A percentile compares a stretch with the other conserved stretches of the same genome.
Conservation (phyloP, 2,329 filamentous ascomycete genomes). For the Sordariomycetes sp. region DNA sequence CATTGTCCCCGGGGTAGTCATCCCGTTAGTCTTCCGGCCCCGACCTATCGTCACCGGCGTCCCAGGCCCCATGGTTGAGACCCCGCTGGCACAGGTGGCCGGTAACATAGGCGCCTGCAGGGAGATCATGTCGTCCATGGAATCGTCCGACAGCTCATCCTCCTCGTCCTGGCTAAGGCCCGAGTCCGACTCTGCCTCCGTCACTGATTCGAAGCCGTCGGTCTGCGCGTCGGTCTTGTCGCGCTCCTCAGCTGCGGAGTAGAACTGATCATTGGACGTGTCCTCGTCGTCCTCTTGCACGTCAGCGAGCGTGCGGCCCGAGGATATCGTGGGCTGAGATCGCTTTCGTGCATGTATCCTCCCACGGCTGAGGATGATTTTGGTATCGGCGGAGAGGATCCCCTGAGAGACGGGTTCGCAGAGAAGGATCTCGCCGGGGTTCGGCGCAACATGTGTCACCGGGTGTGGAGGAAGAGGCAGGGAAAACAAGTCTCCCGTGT, state of each 20-base stretch:
- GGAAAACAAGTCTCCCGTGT: slow-evolving; percentile 66
- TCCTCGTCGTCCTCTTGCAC: slow-evolving; percentile 57
- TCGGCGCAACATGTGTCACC: slow-evolving; percentile 71
- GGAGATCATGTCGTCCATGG: slow-evolving; percentile 86
- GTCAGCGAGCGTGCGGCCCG: slow-evolving; percentile 43
- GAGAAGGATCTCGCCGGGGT: slow-evolving; percentile 77
- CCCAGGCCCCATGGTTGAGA: slow-evolving; percentile 67
- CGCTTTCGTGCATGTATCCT: slow-evolving; percentile 40
- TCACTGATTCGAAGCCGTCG: slow-evolving; percentile 39
- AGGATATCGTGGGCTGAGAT: slow-evolving; percentile 29
- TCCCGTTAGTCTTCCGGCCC: slow-evolving; percentile 53
- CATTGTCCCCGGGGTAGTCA: slow-evolving; percentile 54
- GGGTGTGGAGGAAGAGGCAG: slow-evolving; percentile 74
- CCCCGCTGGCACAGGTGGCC: slow-evolving; percentile 62
- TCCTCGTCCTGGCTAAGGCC: slow-evolving; percentile 55
- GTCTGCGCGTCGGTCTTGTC: slow-evolving; percentile 42
- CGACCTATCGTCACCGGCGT: slow-evolving; percentile 66
- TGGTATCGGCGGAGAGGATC: slow-evolving; percentile 60
- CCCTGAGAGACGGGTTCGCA: slow-evolving; percentile 93
- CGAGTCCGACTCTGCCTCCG: slow-evolving; percentile 50
- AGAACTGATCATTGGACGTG: slow-evolving; percentile 82
- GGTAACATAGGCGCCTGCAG: slow-evolving; percentile 68
- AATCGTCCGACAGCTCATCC: slow-evolving; percentile 74
- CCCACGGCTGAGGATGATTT: slow-evolving; percentile 65
- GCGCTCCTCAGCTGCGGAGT: slow-evolving; percentile 76